Conservation (phyloP, 2,329 filamentous ascomycete genomes). For the Colletotrichum nymphaeae region DNA sequence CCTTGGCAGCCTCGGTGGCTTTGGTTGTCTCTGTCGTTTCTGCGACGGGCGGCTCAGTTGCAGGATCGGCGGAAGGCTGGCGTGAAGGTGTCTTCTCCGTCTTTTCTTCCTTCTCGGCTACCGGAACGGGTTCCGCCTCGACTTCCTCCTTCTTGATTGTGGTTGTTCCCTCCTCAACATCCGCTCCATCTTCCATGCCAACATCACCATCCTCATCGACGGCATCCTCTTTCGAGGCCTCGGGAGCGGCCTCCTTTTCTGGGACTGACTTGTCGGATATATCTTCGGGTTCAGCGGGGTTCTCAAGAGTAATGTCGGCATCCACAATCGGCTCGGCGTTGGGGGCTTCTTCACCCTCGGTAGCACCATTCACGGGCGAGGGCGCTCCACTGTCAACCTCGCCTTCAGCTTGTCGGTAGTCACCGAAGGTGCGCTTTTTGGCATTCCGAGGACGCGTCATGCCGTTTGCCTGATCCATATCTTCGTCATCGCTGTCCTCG, state of each 20-base stretch:
- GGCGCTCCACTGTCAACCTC: constrained; percentile 51
- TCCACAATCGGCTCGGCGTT: constrained; percentile 39
- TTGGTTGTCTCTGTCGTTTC: constrained; percentile 39
- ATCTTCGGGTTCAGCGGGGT: constrained; percentile 43
- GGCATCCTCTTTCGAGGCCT: constrained; percentile 42
- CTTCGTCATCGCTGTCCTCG: constrained; percentile 91
- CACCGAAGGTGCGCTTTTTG: constrained; percentile 62
- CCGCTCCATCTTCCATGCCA: constrained; percentile 58
- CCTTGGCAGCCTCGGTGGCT: constrained; percentile 24
- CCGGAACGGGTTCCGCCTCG: constrained; percentile 46
- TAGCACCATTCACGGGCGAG: constrained; percentile 51
- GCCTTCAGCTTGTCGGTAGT: constrained; percentile 58
- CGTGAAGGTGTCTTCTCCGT: constrained; percentile 38
- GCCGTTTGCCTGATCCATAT: constrained; percentile 79
- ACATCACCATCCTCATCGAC: constrained; percentile 63
- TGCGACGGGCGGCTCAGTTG: constrained; percentile 23
- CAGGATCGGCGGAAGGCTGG: constrained; percentile 15
- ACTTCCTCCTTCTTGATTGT: constrained; percentile 53
- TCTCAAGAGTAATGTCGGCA: constrained; percentile 44
- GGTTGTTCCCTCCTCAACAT: constrained; percentile 44
- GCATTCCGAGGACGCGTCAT: constrained; percentile 64
- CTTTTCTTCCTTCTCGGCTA: constrained; percentile 39
- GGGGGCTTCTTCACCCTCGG: constrained; percentile 44
- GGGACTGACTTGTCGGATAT: constrained; percentile 8
- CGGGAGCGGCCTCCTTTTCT: constrained; percentile 27